Percentiles rank a stretch among this genome's conserved stretches.
phyloP scores from a whole-genome alignment of 208 protist species.

The Herpetomonas samuelpessoai region DNA sequence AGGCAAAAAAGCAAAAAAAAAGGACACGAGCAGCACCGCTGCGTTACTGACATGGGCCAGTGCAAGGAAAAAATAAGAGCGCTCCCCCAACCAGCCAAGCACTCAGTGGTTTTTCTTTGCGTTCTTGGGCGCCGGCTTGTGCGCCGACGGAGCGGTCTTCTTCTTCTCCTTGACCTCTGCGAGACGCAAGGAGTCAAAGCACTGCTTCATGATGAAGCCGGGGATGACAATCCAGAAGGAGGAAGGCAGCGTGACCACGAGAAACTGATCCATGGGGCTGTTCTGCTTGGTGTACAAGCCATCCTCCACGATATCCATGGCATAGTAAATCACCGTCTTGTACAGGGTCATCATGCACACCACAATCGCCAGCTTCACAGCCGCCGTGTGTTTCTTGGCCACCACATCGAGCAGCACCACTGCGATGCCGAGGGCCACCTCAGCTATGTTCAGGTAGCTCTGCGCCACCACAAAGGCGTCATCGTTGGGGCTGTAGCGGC shows the following conservation, averaged over 20 bases:
- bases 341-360: slow-evolving; percentile 73
- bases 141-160: not conserved
- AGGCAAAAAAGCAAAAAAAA: no score
- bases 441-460: slow-evolving; percentile 73
- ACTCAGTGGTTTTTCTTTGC: slow-evolving; percentile 14
- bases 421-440: slow-evolving; percentile 52
- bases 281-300: slow-evolving; percentile 74
- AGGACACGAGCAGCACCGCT: no score
- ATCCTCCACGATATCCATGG: slow-evolving; percentile 57
- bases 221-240: slow-evolving; percentile 70
- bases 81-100: no score
- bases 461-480: slow-evolving; percentile 85
- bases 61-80: no score
- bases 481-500: slow-evolving; percentile 71
- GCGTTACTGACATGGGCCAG: no score
- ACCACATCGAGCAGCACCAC: slow-evolving; percentile 26
- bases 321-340: slow-evolving; percentile 80
- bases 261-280: slow-evolving; percentile 31
- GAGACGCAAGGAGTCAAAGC: slow-evolving; percentile 23
- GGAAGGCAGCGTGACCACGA: slow-evolving; percentile 53
- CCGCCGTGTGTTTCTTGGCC: slow-evolving; percentile 5
- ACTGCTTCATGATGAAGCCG: slow-evolving; percentile 37
- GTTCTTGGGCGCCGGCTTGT: slow-evolving; percentile 5
- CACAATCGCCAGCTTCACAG: slow-evolving; percentile 46
- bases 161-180: slow-evolving; percentile 7